Evolutionary conservation across 139 green algal species (phyloP).

Genomic region (Monoraphidium neglectum): DNA sequence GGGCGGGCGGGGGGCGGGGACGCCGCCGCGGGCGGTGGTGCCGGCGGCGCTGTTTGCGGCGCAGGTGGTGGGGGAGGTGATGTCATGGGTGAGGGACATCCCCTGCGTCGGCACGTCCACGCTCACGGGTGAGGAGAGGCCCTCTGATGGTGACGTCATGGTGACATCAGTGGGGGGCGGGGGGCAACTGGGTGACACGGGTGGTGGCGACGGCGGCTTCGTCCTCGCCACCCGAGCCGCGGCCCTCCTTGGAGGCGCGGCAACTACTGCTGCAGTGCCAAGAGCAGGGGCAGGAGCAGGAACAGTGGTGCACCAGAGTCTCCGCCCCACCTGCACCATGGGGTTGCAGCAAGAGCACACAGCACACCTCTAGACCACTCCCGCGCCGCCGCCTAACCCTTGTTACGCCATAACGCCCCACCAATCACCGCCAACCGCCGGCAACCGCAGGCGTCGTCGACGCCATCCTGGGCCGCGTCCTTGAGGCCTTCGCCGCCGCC

Average conservation of each 20-base stretch:
- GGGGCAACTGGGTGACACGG: no score
- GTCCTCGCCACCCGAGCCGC: no score
- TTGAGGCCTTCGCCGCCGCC: conserved; percentile 54
- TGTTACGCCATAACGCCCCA: no score
- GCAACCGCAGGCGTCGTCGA: conserved; percentile 57
- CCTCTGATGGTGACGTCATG: neutral
- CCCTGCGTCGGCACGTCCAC: conserved; percentile 25
- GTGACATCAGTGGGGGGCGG: neutral
- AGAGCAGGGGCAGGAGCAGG: no score
- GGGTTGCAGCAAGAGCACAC: no score
- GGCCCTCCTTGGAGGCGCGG: no score
- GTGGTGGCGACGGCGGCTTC: no score
- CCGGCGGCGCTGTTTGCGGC: conserved; percentile 49
- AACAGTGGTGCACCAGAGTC: no score
- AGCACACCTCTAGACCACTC: neutral
- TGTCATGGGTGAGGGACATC: conserved; percentile 54
- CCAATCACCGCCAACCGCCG: no score
- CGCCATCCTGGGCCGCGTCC: conserved; percentile 58
- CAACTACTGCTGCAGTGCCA: no score
- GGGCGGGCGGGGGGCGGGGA: neutral
- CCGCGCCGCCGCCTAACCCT: no score
- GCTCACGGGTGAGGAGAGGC: conserved; percentile 42
- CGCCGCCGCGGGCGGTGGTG: conserved; percentile 45
- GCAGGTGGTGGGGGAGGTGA: conserved; percentile 54
- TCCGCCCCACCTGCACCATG: no score